Evolutionary conservation across 495 filamentous ascomycete species (phyloP).

Genomic region (Penicillium antarcticum): DNA sequence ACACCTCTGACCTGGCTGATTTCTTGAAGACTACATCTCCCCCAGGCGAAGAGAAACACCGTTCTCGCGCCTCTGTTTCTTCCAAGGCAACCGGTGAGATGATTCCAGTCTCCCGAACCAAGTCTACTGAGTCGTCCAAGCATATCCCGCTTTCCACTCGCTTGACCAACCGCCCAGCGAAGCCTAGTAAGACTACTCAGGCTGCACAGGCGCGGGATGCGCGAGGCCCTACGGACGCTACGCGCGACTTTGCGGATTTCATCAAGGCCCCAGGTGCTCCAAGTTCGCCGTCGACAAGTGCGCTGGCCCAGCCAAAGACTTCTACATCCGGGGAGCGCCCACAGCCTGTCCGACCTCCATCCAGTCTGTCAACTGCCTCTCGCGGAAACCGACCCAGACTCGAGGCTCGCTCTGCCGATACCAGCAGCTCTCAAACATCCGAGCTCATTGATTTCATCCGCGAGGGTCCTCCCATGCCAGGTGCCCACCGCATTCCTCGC

Average conservation of each 20-base stretch:
- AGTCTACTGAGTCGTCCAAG: conserved; percentile 23
- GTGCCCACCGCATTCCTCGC: conserved; percentile 70
- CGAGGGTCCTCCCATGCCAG: conserved; percentile 63
- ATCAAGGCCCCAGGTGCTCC: conserved; percentile 76
- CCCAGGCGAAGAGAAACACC: conserved; percentile 21
- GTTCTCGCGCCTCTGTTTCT: conserved; percentile 23
- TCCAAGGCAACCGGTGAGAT: conserved; percentile 17
- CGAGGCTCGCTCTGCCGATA: conserved; percentile 69
- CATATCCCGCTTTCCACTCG: conserved; percentile 29
- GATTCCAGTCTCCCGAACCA: conserved; percentile 16
- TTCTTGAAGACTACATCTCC: conserved; percentile 36
- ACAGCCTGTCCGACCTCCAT: conserved; percentile 17
- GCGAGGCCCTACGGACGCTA: conserved; percentile 58
- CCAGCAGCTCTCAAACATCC: conserved; percentile 62
- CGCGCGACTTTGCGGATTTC: conserved; percentile 80
- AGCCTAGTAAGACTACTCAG: conserved; percentile 34
- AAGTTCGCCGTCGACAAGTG: conserved; percentile 23
- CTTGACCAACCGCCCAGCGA: conserved; percentile 24
- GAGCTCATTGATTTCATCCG: conserved; percentile 95
- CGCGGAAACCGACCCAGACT: conserved; percentile 41
- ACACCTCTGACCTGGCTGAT: conserved; percentile 36
- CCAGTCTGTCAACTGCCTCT: conserved; percentile 2
- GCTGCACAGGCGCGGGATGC: conserved; percentile 62
- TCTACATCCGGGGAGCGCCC: conserved; percentile 15
- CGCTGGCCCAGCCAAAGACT: background rate